Evolutionary conservation across 306 rosid species (phyloP).

Genomic region (Fagus sylvatica): DNA sequence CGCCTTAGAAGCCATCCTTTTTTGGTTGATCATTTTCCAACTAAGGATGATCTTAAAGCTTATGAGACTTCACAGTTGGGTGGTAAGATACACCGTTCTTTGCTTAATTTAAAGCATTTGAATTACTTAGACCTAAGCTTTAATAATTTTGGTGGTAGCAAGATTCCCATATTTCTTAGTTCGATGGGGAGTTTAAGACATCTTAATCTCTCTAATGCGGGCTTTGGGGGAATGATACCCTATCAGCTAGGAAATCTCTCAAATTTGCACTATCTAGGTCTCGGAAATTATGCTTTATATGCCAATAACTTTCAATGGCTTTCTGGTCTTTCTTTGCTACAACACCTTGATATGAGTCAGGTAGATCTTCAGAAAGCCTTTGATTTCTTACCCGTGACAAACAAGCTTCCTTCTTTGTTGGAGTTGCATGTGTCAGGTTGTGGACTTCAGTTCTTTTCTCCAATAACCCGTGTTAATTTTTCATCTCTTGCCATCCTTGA

Average conservation of each 20-base stretch:
- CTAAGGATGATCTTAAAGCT: too few species aligned
- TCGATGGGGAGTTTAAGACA: neutral
- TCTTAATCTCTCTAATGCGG: too few species aligned
- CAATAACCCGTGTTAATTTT: neutral
- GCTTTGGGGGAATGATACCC: too few species aligned
- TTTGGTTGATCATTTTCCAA: too few species aligned
- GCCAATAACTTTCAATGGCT: too few species aligned
- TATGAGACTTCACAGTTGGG: neutral
- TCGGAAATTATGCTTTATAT: too few species aligned
- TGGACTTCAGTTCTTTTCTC: neutral
- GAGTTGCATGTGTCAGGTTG: neutral
- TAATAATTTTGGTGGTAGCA: neutral
- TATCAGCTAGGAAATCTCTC: too few species aligned
- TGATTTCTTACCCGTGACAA: neutral
- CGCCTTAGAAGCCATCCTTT: too few species aligned
- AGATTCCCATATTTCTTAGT: slow-evolving; percentile 24
- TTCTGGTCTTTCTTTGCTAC: neutral
- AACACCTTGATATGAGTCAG: neutral
- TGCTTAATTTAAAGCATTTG: slow-evolving; percentile 12
- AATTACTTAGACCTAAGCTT: slow-evolving; percentile 1
- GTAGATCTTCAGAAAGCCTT: too few species aligned
- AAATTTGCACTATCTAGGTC: too few species aligned
- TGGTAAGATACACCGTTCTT: slow-evolving; percentile 18
- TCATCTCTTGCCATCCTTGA: neutral
- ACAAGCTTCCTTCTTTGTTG: slow-evolving; percentile 17